Evolutionary conservation across 2,329 filamentous ascomycete genomes (phyloP), one percentile per base, ranked within the genome.

Genomic region (Diplodia intermedia): DNA sequence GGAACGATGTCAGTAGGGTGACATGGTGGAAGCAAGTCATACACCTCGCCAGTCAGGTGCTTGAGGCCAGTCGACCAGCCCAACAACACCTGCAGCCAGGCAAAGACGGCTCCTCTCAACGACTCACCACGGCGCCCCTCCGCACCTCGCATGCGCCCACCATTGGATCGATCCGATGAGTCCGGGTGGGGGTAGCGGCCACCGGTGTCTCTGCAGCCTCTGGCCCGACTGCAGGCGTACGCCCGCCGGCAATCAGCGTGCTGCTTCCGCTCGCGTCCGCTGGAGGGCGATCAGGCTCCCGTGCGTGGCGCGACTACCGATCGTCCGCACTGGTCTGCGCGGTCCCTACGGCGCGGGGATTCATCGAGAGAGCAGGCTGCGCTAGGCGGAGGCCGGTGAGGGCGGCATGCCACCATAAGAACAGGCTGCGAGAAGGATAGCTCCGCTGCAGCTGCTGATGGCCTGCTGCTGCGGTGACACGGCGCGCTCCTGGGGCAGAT

Each of bases 21-120:
- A 62, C 57, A 62, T 63, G 60, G 43, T 49, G 40, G 60, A 63
- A 52, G 60, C 60, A 63, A 38, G 43, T 63, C 60, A 63, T 63
- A 63, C 60, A 63, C 60, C 43, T 63, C 43, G 20, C 60, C 60
- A 52, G 60, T 63, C 43, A 63, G 60, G 60, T 63, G 60, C 47
- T 47, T 63, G 47, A 52, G 43, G 60, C 60, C 43, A 63, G 38
- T 63, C 60, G 47, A 26, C 60, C 29, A 31, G 31, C 40, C 33
- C 60, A 63, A 63, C 43, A 31, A 63, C 60, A 63, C 18, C 60
- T 63, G 60, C 60, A 63, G 60, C 60, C 60, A 36, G 47, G 50
- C 36, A 23, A 20, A 40, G 60, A 20, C 47, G n/a, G 43, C 60
- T 29, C 56, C n/a, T 26, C 38, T 47, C 56, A 47, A 47, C 56